Base-by-base conservation (phyloP, 208 protist species). In the Porcisia hertigi region DNA sequence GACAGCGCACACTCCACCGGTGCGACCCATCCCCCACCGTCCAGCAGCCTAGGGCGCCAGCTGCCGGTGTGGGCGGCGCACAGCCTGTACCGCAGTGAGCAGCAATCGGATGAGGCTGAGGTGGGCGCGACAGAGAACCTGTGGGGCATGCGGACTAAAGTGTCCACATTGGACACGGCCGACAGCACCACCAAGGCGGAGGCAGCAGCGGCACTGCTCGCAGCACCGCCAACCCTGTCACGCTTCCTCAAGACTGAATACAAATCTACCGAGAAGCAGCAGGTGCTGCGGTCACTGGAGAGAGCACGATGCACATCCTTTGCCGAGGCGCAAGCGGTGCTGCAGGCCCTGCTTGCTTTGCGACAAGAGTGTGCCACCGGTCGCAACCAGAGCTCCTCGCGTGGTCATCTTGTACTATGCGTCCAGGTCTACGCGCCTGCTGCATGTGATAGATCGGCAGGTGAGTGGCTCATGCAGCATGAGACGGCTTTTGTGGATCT, bases 401-500 rank as follows among this genome's bases (percentile, higher is more conserved):
- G 86, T 4, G 81, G 83, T 2, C 86, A 91, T 66, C 71, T 91
- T 18, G 73, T 88, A 18, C 64, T 91, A 12, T 79, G 86, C 55
- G 49, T 88, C 2, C 75, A 86, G 70, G 77, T 66, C 53, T 85
- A 86, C 63, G 64, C 53, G 23, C 39, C 39, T 8, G 55, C 41
- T 45, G 39, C 67, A 23, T 16, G 34, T 2, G 25, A n/a, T 18
- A 20, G 39, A 14, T 23, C n/a, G 7, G 59, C 39, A 53, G 69
- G 30, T 20, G 58, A 49, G 66, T 81, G 69, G 71, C 23, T 39
- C 1, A 43, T 77, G 30, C 53, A 73, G 78, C 66, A 74, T 36
- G 90, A 94, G 53, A 82, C 82, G 1, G 71, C 90, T 16, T 89
- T 95, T 69, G 85, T 86, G 5, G 91, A 95, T 71, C 79, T 95